Evolutionary conservation across 768 basidiomycete genomes (phyloP).

Genomic region (Lactifluus hygrophoroides): DNA sequence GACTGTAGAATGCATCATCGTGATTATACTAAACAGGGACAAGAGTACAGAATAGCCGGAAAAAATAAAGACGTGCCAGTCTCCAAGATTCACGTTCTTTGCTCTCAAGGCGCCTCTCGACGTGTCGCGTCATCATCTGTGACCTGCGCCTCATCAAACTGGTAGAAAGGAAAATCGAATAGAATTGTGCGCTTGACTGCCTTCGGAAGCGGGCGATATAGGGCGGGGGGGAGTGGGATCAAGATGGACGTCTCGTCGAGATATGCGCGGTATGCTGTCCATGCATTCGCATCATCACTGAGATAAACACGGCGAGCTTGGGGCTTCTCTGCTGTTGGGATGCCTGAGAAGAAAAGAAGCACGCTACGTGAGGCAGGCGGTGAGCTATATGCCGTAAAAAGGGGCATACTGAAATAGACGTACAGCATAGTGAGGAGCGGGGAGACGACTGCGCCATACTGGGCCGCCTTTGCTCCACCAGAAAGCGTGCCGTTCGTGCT

Average conservation of each 20-base stretch:
- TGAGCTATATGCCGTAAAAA: slow-evolving; percentile 18
- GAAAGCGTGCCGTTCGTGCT: slow-evolving; percentile 38
- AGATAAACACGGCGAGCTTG: slow-evolving; percentile 37
- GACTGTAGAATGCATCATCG: no score
- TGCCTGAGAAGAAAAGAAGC: slow-evolving; percentile 57
- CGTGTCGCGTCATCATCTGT: background rate
- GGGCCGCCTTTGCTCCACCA: slow-evolving; percentile 41
- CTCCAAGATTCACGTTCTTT: background rate
- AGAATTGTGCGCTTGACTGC: slow-evolving; percentile 47
- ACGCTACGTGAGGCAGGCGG: slow-evolving; percentile 29
- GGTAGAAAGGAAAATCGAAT: slow-evolving; percentile 55
- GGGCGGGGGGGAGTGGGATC: slow-evolving; percentile 46
- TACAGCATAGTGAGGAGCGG: slow-evolving; percentile 60
- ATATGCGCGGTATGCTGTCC: slow-evolving; percentile 49
- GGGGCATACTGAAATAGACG: background rate
- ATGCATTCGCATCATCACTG: slow-evolving; percentile 26
- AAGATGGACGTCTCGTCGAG: slow-evolving; percentile 50
- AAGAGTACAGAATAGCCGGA: no score
- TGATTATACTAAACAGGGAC: no score
- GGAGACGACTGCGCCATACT: slow-evolving; percentile 50
- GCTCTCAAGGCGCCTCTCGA: background rate
- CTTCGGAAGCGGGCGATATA: slow-evolving; percentile 45
- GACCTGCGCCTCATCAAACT: slow-evolving; percentile 31
- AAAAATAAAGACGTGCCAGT: no score
- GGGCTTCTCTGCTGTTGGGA: slow-evolving; percentile 65